phyloP scores from a whole-genome alignment of 768 basidiomycete genomes.

The Sporobolomyces pararoseus region DNA sequence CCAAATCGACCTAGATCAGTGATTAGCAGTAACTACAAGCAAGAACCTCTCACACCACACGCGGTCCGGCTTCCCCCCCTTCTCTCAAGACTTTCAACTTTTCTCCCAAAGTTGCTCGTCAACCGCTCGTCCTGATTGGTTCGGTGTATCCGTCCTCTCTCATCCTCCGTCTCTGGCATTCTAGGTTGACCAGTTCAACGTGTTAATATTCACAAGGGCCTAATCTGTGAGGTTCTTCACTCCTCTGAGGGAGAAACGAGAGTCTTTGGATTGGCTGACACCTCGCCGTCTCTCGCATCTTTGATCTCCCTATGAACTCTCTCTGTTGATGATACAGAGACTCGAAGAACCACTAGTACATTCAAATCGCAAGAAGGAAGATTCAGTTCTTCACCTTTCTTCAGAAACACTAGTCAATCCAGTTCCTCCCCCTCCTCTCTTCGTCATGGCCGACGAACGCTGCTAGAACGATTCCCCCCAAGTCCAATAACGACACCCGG shows the following conservation, averaged over 20 bases:
- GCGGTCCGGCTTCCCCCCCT: too few relatives aligned
- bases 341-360: too few relatives aligned
- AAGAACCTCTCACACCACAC: too few relatives aligned
- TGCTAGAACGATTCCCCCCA: conserved; percentile 3
- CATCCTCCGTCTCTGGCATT: background rate
- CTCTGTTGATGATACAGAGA: background rate
- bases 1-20: background rate
- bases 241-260: background rate
- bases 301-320: too few relatives aligned
- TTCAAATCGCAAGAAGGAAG: too few relatives aligned
- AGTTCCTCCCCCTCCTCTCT: background rate
- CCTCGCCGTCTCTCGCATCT: background rate
- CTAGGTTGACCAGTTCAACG: too few relatives aligned
- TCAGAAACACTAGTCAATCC: background rate
- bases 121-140: too few relatives aligned
- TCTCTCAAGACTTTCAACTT: too few relatives aligned
- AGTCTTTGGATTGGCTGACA: background rate
- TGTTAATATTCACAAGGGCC: background rate
- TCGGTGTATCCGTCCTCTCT: too few relatives aligned
- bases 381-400: background rate
- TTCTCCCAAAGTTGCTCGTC: too few relatives aligned
- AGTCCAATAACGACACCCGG: background rate
- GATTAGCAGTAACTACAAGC: too few relatives aligned
- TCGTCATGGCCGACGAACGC: conserved; percentile 20
- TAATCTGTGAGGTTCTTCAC: background rate